These are phyloP conservation scores for Candida chilensis DNA, from an alignment of 805 yeast species.

Conservation along the genomic window DNA sequence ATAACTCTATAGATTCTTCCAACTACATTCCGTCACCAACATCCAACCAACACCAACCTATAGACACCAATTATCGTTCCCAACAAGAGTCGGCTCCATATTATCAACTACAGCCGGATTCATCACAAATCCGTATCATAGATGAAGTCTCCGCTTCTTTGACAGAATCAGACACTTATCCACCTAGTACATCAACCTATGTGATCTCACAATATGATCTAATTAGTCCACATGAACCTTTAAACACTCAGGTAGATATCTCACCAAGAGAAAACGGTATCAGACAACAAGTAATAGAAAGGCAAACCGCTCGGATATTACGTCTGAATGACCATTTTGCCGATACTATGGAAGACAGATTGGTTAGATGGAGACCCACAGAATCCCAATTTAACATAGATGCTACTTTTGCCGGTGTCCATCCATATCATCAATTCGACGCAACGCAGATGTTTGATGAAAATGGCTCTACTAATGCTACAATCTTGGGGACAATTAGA, in stretches of 20 bases:
- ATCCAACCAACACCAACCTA: too few species aligned
- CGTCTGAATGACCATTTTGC: neutral
- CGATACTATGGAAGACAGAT: constrained; percentile 15
- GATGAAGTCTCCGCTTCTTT: too few species aligned
- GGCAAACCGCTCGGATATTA: neutral
- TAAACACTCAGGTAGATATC: neutral
- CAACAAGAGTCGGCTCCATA: too few species aligned
- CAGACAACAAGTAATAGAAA: neutral
- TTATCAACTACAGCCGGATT: too few species aligned
- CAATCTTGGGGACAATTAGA: constrained; percentile 4
- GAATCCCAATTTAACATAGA: constrained; percentile 21
- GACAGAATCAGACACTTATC: neutral
- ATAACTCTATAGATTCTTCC: too few species aligned
- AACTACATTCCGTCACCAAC: too few species aligned
- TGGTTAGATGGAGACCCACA: constrained; percentile 19
- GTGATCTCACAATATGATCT: neutral
- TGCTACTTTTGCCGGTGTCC: constrained; percentile 11
- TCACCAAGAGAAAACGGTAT: neutral
- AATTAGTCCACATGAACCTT: constrained; percentile 1
- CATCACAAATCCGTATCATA: too few species aligned
- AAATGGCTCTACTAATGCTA: constrained; percentile 3
- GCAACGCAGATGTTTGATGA: constrained; percentile 7
- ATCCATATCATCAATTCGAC: constrained; percentile 25
- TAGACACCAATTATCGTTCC: too few species aligned
- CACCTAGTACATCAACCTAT: neutral